A percentile compares a stretch with the other conserved stretches of the same genome.
Conservation (phyloP, 306 rosid species). For the Trifolium dubium region DNA sequence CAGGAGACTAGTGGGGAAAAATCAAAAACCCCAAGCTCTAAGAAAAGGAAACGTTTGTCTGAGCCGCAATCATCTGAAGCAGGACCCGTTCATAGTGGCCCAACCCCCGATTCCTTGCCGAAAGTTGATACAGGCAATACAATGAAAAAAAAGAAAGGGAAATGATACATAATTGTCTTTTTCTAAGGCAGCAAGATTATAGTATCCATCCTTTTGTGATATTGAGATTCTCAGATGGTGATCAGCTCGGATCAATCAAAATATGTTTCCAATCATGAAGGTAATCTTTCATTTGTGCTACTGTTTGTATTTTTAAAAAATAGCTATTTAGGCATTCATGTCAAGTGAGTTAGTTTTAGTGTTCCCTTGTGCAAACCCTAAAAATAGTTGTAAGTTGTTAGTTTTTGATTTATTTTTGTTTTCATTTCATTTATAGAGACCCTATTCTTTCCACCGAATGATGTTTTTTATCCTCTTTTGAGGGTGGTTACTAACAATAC, state of each 20-base stretch:
- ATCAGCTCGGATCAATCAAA: constrained; percentile 34
- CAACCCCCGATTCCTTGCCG: constrained; percentile 41
- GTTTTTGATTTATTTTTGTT: neutral
- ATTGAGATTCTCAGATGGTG: constrained; percentile 36
- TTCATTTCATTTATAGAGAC: constrained; percentile 5
- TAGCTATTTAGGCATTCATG: constrained; percentile 35
- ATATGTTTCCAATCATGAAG: constrained; percentile 37
- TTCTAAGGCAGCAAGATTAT: constrained; percentile 33
- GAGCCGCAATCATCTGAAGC: constrained; percentile 48
- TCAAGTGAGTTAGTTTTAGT: constrained; percentile 43
- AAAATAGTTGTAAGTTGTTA: constrained; percentile 30
- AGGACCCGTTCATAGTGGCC: constrained; percentile 19
- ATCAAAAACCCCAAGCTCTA: constrained; percentile 45
- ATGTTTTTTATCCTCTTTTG: constrained; percentile 10
- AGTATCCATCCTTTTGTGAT: constrained; percentile 42
- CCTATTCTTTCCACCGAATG: constrained; percentile 33
- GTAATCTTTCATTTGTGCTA: constrained; percentile 32
- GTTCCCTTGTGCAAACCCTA: constrained; percentile 15
- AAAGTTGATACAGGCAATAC: constrained; percentile 40
- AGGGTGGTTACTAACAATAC: constrained; percentile 27
- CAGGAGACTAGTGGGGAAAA: constrained; percentile 43
- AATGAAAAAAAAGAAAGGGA: constrained; percentile 56
- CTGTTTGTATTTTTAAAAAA: constrained; percentile 36
- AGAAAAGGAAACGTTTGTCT: constrained; percentile 68
- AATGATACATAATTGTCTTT: constrained; percentile 49